Evolutionary conservation across 441 rosid species (phyloP).

Genomic region (Erysimum cheiri): DNA sequence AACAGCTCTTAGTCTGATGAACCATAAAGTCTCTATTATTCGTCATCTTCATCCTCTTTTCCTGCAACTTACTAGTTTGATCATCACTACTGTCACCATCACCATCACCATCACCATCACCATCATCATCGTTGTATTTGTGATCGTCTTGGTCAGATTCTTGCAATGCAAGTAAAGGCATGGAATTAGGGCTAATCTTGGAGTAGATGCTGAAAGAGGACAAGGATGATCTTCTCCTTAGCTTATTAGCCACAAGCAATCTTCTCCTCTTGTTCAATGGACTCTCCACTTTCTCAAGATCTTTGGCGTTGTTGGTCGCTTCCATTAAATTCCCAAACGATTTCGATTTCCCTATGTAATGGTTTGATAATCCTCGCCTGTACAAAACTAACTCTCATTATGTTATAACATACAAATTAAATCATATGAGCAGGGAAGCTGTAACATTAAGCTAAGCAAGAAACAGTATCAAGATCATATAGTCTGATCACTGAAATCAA

Average conservation of each 20-base stretch:
- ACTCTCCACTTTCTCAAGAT: constrained; percentile 68
- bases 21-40: constrained; percentile 25
- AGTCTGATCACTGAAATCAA: neutral
- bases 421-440: too few relatives aligned
- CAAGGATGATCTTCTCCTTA: constrained; percentile 43
- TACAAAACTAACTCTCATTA: neutral
- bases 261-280: constrained; percentile 75
- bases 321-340: constrained; percentile 71
- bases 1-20: constrained; percentile 52
- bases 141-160: constrained; percentile 46
- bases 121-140: constrained; percentile 17
- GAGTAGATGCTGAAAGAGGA: constrained; percentile 47
- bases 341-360: constrained; percentile 77
- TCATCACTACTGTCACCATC: constrained; percentile 31
- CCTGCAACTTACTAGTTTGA: constrained; percentile 25
- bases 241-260: constrained; percentile 51
- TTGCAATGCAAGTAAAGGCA: constrained; percentile 62
- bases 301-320: constrained; percentile 49
- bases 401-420: neutral
- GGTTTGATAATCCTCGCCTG: constrained; percentile 75
- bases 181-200: constrained; percentile 56
- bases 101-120: neutral
- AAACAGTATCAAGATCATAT: too few relatives aligned
- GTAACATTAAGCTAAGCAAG: too few relatives aligned
- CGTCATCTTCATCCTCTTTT: constrained; percentile 40